Conservation (phyloP, 306 rosid species). For the Quercus aquifolioides region DNA sequence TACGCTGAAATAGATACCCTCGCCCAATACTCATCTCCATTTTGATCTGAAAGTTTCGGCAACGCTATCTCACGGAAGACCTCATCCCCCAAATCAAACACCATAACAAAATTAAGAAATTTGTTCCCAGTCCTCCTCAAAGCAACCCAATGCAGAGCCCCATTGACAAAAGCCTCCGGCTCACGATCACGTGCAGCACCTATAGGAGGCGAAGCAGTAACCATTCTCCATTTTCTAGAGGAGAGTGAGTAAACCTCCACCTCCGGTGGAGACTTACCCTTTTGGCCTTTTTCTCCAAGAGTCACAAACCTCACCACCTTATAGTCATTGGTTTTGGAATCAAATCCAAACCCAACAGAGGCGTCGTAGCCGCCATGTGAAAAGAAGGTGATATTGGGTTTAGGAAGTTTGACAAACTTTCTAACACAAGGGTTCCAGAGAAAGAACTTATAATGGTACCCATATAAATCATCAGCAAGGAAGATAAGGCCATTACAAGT, state of each 20-base stretch:
- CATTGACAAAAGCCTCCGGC: not conserved
- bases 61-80: not conserved
- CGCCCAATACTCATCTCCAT: not conserved
- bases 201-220: not conserved
- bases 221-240: not conserved
- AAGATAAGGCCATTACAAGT: slow-evolving; percentile 10
- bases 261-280: not conserved
- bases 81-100: not conserved
- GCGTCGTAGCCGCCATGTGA: not conserved
- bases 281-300: not conserved
- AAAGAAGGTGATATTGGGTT: not conserved
- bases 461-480: not conserved
- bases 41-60: not conserved
- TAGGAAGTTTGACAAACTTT: not conserved
- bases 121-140: not conserved
- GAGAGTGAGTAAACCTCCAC: not conserved
- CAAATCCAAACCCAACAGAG: slow-evolving; percentile 3
- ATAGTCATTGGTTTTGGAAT: slow-evolving; percentile 3
- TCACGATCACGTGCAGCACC: not conserved
- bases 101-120: not conserved
- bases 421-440: slow-evolving; percentile 6
- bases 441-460: not conserved
- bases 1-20: not conserved
- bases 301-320: not conserved
- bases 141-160: not conserved